Conservation (phyloP, 2,329 filamentous ascomycete genomes). For the Exophiala oligosperma region DNA sequence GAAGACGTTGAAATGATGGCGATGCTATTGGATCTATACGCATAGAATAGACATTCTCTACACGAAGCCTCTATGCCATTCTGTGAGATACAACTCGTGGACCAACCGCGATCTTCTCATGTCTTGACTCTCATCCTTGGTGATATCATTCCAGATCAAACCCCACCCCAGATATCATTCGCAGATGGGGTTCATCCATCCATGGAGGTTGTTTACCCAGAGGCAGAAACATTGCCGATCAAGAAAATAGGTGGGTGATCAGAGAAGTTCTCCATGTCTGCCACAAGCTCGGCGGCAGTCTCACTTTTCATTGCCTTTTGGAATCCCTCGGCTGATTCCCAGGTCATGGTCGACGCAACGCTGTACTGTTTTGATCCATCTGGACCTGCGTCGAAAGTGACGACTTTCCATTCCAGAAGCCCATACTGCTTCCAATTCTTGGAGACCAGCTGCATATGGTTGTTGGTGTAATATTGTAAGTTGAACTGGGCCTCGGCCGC, state of each 20-base stretch:
- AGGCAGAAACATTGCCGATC: neutral
- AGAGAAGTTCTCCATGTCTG: neutral
- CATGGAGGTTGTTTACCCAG: neutral
- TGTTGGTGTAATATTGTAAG: slow-evolving; percentile 5
- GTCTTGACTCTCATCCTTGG: no score
- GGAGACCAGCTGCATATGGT: slow-evolving; percentile 2
- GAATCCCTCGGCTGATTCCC: neutral
- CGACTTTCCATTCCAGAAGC: slow-evolving; percentile 9
- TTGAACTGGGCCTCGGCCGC: slow-evolving; percentile 4
- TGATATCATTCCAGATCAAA: no score
- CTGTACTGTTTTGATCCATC: slow-evolving; percentile 1
- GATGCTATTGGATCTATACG: no score
- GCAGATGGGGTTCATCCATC: neutral
- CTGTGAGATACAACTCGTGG: no score
- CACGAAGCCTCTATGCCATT: no score
- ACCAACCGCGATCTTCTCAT: no score
- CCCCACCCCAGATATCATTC: neutral
- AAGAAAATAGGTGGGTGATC: neutral
- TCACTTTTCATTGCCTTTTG: neutral
- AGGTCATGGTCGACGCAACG: neutral
- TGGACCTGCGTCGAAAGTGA: slow-evolving; percentile 4
- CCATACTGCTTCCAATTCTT: slow-evolving; percentile 8
- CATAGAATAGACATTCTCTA: no score
- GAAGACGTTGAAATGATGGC: no score
- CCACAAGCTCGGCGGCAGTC: neutral